A percentile compares a stretch with the other conserved stretches of the same genome.
These are phyloP conservation scores for Thamnidium elegans DNA, from an alignment of 192 early-diverging fungal species.

Conservation along the genomic window DNA sequence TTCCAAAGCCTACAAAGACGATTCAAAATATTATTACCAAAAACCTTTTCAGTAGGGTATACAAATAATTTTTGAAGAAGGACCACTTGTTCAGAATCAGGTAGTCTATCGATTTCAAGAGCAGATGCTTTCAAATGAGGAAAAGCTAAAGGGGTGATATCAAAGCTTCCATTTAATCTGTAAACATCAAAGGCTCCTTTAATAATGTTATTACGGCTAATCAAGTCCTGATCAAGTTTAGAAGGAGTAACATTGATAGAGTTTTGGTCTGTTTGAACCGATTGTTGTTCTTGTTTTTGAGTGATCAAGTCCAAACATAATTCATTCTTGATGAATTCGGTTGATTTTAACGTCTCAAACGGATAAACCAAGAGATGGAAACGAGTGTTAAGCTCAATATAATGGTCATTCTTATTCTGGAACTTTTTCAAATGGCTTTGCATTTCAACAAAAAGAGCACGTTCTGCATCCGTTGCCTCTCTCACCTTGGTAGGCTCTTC, in stretches of 20 bases:
- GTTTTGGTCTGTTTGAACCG: neutral
- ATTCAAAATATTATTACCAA: neutral
- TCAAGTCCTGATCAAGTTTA: neutral
- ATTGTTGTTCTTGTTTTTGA: neutral
- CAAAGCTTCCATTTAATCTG: too few species aligned
- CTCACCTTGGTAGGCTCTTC: neutral
- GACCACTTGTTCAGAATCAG: neutral
- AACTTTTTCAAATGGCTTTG: neutral
- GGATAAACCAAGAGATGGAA: slow-evolving; percentile 23
- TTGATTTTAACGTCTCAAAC: slow-evolving; percentile 7
- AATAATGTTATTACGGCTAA: slow-evolving; percentile 3
- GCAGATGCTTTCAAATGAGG: neutral
- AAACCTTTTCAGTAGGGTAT: neutral
- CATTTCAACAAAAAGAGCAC: slow-evolving; percentile 1
- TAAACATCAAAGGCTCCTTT: neutral
- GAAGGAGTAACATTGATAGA: neutral
- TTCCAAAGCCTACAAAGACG: neutral
- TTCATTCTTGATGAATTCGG: slow-evolving; percentile 7
- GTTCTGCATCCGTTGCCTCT: slow-evolving; percentile 8
- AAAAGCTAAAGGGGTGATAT: too few species aligned
- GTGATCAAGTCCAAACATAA: neutral
- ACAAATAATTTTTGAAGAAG: neutral
- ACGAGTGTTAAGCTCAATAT: slow-evolving; percentile 1
- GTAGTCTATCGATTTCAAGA: neutral
- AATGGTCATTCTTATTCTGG: neutral